phyloP scores from a whole-genome alignment of 2,329 filamentous ascomycete species.

The Aspergillus arachidicola region DNA sequence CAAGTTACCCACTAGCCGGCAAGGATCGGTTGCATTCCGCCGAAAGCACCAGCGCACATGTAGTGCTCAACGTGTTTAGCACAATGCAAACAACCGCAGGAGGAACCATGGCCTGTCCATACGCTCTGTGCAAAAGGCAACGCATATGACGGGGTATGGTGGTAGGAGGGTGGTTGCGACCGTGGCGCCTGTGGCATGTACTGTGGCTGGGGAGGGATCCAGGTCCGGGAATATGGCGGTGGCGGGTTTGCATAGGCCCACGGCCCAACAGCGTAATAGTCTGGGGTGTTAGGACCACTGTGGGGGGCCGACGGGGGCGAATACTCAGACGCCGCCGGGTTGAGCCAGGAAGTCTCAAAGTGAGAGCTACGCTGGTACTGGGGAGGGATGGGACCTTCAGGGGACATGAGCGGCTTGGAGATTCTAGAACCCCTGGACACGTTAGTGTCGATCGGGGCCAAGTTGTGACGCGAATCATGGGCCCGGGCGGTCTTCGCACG shows the following conservation, averaged over 20 bases:
- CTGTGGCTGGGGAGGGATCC: constrained; percentile 39
- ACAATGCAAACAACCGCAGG: constrained; percentile 53
- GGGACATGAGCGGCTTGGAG: constrained; percentile 53
- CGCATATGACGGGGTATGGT: constrained; percentile 52
- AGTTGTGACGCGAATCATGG: constrained; percentile 50
- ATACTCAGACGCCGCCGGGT: constrained; percentile 53
- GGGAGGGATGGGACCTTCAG: constrained; percentile 51
- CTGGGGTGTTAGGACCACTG: constrained; percentile 50
- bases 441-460: constrained; percentile 68
- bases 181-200: constrained; percentile 42
- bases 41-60: constrained; percentile 48
- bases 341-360: constrained; percentile 55
- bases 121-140: constrained; percentile 49
- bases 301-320: constrained; percentile 53
- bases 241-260: constrained; percentile 48
- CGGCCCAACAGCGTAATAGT: constrained; percentile 48
- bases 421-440: constrained; percentile 56
- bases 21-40: constrained; percentile 48
- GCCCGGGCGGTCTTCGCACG: constrained; percentile 53
- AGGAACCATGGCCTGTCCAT: constrained; percentile 51
- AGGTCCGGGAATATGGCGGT: constrained; percentile 44
- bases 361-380: constrained; percentile 52
- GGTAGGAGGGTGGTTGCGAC: constrained; percentile 50
- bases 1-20: constrained; percentile 26
- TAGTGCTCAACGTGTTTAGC: constrained; percentile 54